Percentiles rank a stretch among this genome's conserved stretches.
Evolutionary conservation across 495 filamentous ascomycete species (phyloP).

Genomic region (Aspergillus asperescens): DNA sequence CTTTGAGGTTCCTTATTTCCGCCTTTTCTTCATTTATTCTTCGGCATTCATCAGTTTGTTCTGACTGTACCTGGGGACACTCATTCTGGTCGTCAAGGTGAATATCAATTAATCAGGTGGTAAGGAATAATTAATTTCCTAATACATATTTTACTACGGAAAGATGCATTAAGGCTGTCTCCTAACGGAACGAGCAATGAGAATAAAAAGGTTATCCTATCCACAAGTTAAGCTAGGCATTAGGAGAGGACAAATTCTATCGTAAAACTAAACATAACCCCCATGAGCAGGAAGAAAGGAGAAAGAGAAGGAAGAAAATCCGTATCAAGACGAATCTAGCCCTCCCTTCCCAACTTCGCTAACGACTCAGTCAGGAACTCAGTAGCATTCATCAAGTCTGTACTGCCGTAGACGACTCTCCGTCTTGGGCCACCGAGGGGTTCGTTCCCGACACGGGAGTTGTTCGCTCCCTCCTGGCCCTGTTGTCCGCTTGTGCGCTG

Average conservation of each 20-base stretch:
- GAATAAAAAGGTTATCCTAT: not conserved
- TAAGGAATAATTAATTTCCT: too few relatives aligned
- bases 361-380: slow-evolving; percentile 81
- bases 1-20: too few relatives aligned
- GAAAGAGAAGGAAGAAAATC: not conserved
- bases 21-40: too few relatives aligned
- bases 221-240: not conserved
- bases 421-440: slow-evolving; percentile 45
- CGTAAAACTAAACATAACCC: not conserved
- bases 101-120: too few relatives aligned
- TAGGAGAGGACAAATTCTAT: slow-evolving; percentile 2
- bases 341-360: slow-evolving; percentile 69
- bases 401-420: slow-evolving; percentile 92
- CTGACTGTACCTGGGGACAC: too few relatives aligned
- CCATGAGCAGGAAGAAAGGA: not conserved
- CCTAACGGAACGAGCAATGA: not conserved
- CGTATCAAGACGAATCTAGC: slow-evolving; percentile 23
- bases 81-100: too few relatives aligned
- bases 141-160: too few relatives aligned
- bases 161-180: too few relatives aligned
- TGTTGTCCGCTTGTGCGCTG: slow-evolving; percentile 59
- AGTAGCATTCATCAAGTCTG: slow-evolving; percentile 83
- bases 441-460: slow-evolving; percentile 33
- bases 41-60: too few relatives aligned
- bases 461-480: slow-evolving; percentile 41